phyloP scores from a whole-genome alignment of 2,329 filamentous ascomycete species.

The Aspergillus persii region DNA sequence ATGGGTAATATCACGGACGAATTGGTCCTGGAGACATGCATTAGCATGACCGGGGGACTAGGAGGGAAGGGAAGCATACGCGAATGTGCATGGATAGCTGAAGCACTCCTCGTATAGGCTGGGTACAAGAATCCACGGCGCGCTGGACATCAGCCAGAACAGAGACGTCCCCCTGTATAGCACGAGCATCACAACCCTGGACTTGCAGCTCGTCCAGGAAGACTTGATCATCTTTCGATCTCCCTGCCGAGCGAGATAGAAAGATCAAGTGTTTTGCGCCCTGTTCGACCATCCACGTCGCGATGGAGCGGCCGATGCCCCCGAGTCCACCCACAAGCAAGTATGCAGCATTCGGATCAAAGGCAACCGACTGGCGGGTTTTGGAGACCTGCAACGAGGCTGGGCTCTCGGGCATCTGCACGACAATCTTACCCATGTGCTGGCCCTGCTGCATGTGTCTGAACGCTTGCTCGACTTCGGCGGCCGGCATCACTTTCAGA shows the following conservation, averaged over 20 bases:
- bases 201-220: conserved; percentile 10
- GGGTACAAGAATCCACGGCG: neutral
- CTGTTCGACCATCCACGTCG: conserved; percentile 13
- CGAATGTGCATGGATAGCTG: conserved; percentile 21
- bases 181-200: neutral
- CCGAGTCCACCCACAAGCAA: conserved; percentile 17
- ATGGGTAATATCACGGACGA: conserved; percentile 29
- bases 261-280: conserved; percentile 14
- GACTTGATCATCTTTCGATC: neutral
- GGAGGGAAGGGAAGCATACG: neutral
- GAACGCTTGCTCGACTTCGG: conserved; percentile 10
- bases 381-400: neutral
- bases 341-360: conserved; percentile 7
- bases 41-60: neutral
- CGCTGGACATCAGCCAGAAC: conserved; percentile 7
- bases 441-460: conserved; percentile 16
- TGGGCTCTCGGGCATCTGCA: conserved; percentile 3
- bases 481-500: conserved; percentile 5
- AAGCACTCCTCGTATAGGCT: conserved; percentile 17
- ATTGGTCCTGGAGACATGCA: neutral
- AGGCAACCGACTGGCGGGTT: neutral
- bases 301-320: conserved; percentile 15
- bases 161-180: conserved; percentile 8
- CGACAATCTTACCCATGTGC: conserved; percentile 18
- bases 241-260: conserved; percentile 9